Base-by-base conservation (phyloP, 768 basidiomycete species). In the Boletus sp. region DNA sequence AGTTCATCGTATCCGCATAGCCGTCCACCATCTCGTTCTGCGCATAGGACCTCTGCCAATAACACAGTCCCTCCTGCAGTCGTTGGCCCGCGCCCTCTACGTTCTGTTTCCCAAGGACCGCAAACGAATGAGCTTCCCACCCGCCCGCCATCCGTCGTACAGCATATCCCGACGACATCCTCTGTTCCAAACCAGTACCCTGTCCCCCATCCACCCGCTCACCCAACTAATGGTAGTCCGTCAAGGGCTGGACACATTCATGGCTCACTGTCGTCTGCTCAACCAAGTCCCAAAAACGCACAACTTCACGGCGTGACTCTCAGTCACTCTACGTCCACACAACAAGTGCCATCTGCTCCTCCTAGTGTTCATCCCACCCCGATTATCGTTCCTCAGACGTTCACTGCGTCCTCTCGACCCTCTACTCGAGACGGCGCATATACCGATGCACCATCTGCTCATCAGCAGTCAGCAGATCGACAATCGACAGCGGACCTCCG, bases 31-130 rank as follows among this genome's bases (percentile, higher is more conserved):
- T 70, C 69, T 33, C 72, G 65, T 42, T 57, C 67, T 37, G 57
- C 68, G 3, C 64, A 67, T 33, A 67, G 63, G 57, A 50, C 42
- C n/a, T 60, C 71, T 12, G 5, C 52, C 18, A 60, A 59, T 37
- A 66, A 58, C 33, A 6, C 7, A 7, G 57, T 54, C 29, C 68
- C 71, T 50, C 63, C 66, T 44, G 52, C 58, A 44, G 65, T 72
- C 17, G 46, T 54, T 50, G 72, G 71, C 4, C 65, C 67, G 10
- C 69, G 72, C 30, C 63, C 72, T 52, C 36, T 52, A 33, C 71
- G 71, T 57, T 67, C 71, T 5, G 51, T 45, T 52, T 72, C 72
- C 15, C 67, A 70, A 29, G 69, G 67, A 11, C 59, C 50, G 3
- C 58, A 64, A 42, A 57, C 64, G 20, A 64, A 60, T 39, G 72